A percentile compares a stretch with the other conserved stretches of the same genome.
phyloP scores from a whole-genome alignment of 768 basidiomycete species.

The Imleria badia region DNA sequence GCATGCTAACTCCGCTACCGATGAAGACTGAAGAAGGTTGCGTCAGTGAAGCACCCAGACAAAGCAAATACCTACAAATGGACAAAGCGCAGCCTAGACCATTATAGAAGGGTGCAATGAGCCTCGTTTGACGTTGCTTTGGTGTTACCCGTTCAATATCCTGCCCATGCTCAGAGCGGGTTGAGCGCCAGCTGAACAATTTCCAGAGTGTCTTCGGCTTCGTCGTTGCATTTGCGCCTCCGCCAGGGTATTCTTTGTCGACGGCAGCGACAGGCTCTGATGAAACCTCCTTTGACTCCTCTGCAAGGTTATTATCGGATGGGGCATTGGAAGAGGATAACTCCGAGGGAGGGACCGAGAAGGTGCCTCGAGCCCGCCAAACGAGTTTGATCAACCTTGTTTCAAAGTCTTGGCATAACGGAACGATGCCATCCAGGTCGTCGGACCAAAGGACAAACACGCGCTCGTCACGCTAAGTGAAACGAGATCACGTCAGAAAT shows the following conservation, averaged over 20 bases:
- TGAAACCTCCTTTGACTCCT: constrained; percentile 38
- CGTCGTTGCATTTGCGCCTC: neutral
- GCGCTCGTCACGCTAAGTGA: constrained; percentile 70
- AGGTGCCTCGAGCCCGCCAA: constrained; percentile 53
- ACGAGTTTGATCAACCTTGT: constrained; percentile 79
- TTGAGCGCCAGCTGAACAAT: constrained; percentile 48
- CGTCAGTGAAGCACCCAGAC: constrained; percentile 3
- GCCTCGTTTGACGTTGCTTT: constrained; percentile 47
- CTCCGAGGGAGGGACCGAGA: constrained; percentile 35
- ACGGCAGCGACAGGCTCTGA: constrained; percentile 8
- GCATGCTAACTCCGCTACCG: constrained; percentile 53
- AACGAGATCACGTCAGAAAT: neutral
- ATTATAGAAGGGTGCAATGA: constrained; percentile 71
- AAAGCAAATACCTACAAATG: constrained; percentile 47
- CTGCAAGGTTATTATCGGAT: constrained; percentile 56
- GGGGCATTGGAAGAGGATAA: constrained; percentile 46
- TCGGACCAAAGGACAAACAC: constrained; percentile 87
- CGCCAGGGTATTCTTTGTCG: neutral
- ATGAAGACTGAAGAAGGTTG: constrained; percentile 56
- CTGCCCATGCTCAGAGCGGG: constrained; percentile 32
- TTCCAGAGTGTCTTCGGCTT: constrained; percentile 22
- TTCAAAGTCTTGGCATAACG: constrained; percentile 70
- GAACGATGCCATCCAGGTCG: constrained; percentile 76
- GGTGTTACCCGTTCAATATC: constrained; percentile 54
- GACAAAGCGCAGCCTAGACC: constrained; percentile 69